phyloP scores from a whole-genome alignment of 306 rosid species.

The Prunus fruticosa region DNA sequence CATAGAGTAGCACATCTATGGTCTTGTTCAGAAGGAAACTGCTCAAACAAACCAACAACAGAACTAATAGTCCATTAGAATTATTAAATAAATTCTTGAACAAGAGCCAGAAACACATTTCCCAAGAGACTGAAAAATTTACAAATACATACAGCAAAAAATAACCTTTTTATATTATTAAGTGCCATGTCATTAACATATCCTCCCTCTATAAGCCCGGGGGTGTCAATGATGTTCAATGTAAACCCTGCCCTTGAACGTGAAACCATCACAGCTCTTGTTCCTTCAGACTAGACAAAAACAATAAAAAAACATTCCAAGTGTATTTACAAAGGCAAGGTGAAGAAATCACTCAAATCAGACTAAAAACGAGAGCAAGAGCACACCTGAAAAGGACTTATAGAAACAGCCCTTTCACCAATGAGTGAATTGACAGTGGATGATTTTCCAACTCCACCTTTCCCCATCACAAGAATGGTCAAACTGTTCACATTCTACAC shows the following conservation, averaged over 20 bases:
- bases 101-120: not conserved
- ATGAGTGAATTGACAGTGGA: conserved; percentile 88
- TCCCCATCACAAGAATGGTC: conserved; percentile 97
- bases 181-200: conserved; percentile 77
- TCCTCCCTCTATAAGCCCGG: conserved; percentile 98
- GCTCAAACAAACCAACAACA: conserved; percentile 26
- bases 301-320: conserved; percentile 4
- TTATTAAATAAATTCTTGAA: not conserved
- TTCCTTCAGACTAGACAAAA: conserved; percentile 68
- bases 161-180: conserved; percentile 69
- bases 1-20: conserved; percentile 85
- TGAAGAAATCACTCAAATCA: conserved; percentile 1
- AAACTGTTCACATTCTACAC: conserved; percentile 75
- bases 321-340: conserved; percentile 7
- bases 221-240: conserved; percentile 88
- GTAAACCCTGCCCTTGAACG: conserved; percentile 87
- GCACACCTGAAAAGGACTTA: conserved; percentile 88
- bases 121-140: not conserved
- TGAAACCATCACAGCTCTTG: conserved; percentile 83
- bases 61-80: not conserved
- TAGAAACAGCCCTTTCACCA: conserved; percentile 84
- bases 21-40: conserved; percentile 94
- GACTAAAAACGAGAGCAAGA: not conserved
- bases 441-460: conserved; percentile 96
- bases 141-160: not conserved